Evolutionary conservation across 2,329 filamentous ascomycete species (phyloP).

Genomic region (Penicillium hesseltinei): DNA sequence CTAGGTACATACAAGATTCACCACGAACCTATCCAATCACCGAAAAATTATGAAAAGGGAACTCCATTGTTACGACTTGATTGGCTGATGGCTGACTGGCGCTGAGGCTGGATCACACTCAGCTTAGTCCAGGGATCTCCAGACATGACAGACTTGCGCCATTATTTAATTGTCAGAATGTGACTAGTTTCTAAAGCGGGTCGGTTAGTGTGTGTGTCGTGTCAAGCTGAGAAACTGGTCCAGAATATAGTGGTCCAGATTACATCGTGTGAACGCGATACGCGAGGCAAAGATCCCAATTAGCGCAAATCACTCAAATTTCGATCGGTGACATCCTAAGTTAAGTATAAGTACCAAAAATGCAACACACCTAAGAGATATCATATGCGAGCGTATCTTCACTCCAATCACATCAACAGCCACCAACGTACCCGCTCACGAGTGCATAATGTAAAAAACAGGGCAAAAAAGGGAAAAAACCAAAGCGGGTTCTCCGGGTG

Average conservation of each 20-base stretch:
- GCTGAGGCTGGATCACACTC: not conserved
- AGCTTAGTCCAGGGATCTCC: conserved; percentile 15
- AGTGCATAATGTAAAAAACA: not conserved
- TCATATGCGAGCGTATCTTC: conserved; percentile 31
- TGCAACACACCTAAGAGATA: conserved; percentile 28
- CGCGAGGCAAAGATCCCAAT: not conserved
- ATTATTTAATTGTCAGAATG: conserved; percentile 9
- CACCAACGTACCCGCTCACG: not conserved
- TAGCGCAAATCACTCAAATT: not conserved
- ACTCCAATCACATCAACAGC: conserved; percentile 11
- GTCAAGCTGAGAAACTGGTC: conserved; percentile 4
- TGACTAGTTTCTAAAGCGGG: conserved; percentile 10
- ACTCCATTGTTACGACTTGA: conserved; percentile 5
- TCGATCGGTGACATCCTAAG: not conserved
- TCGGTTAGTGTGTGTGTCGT: conserved; percentile 3
- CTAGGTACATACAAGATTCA: not conserved
- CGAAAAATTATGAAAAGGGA: not conserved
- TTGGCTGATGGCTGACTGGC: conserved; percentile 8
- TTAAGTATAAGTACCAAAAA: not conserved
- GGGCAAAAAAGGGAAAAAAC: not conserved
- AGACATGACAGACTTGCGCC: conserved; percentile 2
- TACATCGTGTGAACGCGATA: not conserved
- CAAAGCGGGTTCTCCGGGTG: not conserved
- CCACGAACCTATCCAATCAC: not conserved
- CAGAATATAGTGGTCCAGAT: not conserved